phyloP scores from a whole-genome alignment of 371 early-diverging fungal species.

The Mucor mucedo region DNA sequence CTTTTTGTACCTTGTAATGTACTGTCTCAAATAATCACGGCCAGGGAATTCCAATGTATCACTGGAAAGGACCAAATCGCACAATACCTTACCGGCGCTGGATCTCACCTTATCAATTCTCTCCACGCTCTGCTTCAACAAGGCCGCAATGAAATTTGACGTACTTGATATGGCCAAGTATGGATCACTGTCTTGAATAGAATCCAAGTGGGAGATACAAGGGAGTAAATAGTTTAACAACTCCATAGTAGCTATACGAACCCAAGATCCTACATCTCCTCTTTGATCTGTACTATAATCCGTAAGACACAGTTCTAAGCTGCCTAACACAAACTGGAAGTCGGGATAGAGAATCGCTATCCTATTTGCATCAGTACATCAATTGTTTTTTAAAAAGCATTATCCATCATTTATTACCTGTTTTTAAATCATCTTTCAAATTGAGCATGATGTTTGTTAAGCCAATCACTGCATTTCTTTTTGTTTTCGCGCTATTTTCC shows the following conservation, averaged over 20 bases:
- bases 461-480: slow-evolving; percentile 69
- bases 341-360: slow-evolving; percentile 46
- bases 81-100: slow-evolving; percentile 65
- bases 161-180: slow-evolving; percentile 34
- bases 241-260: slow-evolving; percentile 78
- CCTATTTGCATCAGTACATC: too few species aligned
- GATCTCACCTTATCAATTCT: slow-evolving; percentile 82
- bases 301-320: slow-evolving; percentile 64
- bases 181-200: slow-evolving; percentile 5
- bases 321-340: slow-evolving; percentile 47
- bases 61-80: slow-evolving; percentile 39
- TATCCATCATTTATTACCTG: slow-evolving; percentile 34
- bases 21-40: slow-evolving; percentile 26
- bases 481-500: slow-evolving; percentile 69
- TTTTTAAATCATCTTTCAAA: slow-evolving; percentile 42
- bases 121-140: slow-evolving; percentile 79
- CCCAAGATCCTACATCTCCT: slow-evolving; percentile 96
- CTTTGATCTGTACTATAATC: slow-evolving; percentile 91
- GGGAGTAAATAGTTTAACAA: slow-evolving; percentile 58
- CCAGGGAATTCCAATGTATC: slow-evolving; percentile 27
- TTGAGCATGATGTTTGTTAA: slow-evolving; percentile 48
- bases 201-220: slow-evolving; percentile 47
- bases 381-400: too few species aligned
- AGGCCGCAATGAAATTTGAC: slow-evolving; percentile 43
- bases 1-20: slow-evolving; percentile 31